Evolutionary conservation across 331 rosid genomes (phyloP).

Genomic region (Prunus yedoensis): DNA sequence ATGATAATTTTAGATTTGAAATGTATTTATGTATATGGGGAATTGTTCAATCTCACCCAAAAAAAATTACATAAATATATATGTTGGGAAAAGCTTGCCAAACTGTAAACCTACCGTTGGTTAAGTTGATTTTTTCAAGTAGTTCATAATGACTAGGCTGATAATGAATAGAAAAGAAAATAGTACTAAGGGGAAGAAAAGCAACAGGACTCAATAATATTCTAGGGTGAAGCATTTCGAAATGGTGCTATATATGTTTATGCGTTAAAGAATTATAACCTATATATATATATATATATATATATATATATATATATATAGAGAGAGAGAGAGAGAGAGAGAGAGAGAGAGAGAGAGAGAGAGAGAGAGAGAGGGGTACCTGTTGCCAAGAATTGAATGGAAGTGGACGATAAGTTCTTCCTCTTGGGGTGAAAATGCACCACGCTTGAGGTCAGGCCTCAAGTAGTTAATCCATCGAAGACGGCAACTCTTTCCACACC

Average conservation of each 20-base stretch:
- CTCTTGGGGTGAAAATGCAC: slow-evolving; percentile 82
- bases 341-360: background rate
- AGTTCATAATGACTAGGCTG: no score
- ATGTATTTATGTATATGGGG: background rate
- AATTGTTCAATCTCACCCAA: no score
- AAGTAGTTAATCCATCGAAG: slow-evolving; percentile 98
- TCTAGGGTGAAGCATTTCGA: no score
- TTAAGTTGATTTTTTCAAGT: no score
- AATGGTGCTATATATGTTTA: background rate
- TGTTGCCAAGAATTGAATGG: slow-evolving; percentile 86
- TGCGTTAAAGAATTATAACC: background rate
- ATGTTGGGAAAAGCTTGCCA: no score
- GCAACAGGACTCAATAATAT: no score
- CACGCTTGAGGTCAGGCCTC: slow-evolving; percentile 92
- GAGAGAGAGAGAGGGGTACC: slow-evolving; percentile 35
- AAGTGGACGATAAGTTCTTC: slow-evolving; percentile 75
- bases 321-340: background rate
- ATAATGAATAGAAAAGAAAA: no score
- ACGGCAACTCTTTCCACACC: slow-evolving; percentile 94
- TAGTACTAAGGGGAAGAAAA: no score
- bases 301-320: background rate
- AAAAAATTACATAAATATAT: no score
- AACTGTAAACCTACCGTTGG: no score
- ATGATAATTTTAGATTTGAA: background rate
- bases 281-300: no score